Percentiles rank a stretch among this genome's conserved stretches.
Conservation (phyloP, 2,329 filamentous ascomycete genomes). For the Botrytis elliptica region DNA sequence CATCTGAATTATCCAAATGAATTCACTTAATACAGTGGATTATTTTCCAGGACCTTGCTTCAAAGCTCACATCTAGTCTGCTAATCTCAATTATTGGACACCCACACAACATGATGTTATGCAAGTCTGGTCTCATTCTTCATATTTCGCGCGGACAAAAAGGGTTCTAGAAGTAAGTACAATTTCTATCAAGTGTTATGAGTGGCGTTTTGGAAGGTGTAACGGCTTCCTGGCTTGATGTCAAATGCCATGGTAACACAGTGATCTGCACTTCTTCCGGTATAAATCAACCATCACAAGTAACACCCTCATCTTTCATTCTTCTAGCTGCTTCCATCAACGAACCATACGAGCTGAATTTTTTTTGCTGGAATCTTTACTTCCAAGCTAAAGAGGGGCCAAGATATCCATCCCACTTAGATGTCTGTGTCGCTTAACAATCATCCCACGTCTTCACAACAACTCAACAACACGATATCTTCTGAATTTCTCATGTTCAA, state of each 20-base stretch:
- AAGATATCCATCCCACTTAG: not conserved
- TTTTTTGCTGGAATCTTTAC: not conserved
- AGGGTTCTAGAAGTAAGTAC: not conserved
- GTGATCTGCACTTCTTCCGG: not conserved
- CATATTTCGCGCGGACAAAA: not conserved
- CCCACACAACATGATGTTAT: constrained; percentile 16
- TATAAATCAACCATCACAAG: not conserved
- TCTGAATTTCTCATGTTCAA: not conserved
- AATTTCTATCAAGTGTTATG: not conserved
- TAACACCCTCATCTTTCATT: not conserved
- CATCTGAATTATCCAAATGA: not conserved
- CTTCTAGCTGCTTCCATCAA: not conserved
- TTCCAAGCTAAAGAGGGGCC: not conserved
- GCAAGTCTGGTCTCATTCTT: constrained; percentile 6
- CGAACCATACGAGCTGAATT: not conserved
- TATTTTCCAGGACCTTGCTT: not conserved
- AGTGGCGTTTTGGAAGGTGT: constrained; percentile 4
- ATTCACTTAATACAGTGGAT: not conserved
- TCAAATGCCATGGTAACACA: constrained; percentile 5
- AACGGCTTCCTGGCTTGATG: not conserved
- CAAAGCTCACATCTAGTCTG: not conserved
- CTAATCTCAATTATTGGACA: not conserved
- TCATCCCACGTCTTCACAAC: constrained; percentile 3
- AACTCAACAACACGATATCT: constrained; percentile 4
- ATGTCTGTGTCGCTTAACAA: constrained; percentile 2